Percentiles rank a stretch among this genome's conserved stretches.
These are phyloP conservation scores for Mucor saturninus DNA, from an alignment of 371 early-diverging fungal species.

Conservation along the genomic window DNA sequence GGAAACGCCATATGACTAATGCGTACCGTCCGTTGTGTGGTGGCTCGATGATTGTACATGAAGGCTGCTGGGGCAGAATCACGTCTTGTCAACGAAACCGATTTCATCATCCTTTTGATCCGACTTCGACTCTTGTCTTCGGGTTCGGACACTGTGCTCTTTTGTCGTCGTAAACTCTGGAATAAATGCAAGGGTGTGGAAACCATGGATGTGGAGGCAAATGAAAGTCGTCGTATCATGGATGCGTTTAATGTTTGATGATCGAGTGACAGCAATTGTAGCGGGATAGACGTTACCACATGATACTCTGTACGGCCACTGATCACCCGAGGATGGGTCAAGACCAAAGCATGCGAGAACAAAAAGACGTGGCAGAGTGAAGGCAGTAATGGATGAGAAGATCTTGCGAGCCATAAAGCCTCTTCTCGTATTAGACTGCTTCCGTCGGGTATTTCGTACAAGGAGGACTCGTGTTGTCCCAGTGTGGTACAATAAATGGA, in stretches of 20 bases:
- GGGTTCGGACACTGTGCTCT: conserved; percentile 9
- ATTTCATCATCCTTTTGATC: too few species aligned
- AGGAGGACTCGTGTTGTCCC: background rate
- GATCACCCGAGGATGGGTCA: conserved; percentile 29
- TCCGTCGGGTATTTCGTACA: conserved; percentile 19
- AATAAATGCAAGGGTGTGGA: conserved; percentile 17
- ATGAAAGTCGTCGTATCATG: conserved; percentile 22
- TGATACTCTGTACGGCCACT: conserved; percentile 26
- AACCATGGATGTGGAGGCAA: conserved; percentile 27
- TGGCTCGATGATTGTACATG: background rate
- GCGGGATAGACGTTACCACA: conserved; percentile 31
- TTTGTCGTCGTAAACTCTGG: conserved; percentile 13
- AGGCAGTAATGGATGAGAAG: conserved; percentile 31
- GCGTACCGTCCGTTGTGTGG: conserved; percentile 12
- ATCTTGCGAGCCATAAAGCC: conserved; percentile 27
- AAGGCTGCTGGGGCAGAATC: conserved; percentile 2
- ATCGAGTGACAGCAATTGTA: conserved; percentile 26
- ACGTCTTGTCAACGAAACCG: too few species aligned
- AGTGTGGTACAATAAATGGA: conserved; percentile 20
- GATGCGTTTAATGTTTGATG: conserved; percentile 6
- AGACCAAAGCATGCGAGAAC: conserved; percentile 41
- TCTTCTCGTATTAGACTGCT: conserved; percentile 33
- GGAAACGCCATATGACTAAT: conserved; percentile 29
- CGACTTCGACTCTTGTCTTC: background rate
- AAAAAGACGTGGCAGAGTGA: conserved; percentile 36